Evolutionary conservation across 202 grass and related monocot species (phyloP).

Genomic region (Setaria italica): DNA sequence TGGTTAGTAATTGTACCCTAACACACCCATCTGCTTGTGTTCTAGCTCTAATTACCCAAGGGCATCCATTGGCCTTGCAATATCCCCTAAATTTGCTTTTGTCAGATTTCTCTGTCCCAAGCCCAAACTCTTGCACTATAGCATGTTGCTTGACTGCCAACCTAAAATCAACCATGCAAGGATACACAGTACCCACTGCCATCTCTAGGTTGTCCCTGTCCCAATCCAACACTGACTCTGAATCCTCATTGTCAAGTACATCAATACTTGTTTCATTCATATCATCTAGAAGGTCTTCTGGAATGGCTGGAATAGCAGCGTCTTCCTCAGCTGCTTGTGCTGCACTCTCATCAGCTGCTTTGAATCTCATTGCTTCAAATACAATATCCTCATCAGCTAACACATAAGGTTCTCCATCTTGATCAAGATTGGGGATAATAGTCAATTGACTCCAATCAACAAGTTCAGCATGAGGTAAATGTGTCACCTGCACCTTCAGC

Average conservation of each 20-base stretch:
- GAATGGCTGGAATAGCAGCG: too few relatives aligned
- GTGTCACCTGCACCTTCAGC: not conserved
- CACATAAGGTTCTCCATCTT: not conserved
- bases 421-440: not conserved
- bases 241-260: not conserved
- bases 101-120: not conserved
- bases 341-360: not conserved
- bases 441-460: not conserved
- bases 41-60: not conserved
- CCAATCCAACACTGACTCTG: not conserved
- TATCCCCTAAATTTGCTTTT: not conserved
- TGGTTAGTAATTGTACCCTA: not conserved
- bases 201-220: not conserved
- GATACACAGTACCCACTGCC: not conserved
- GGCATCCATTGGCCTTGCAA: not conserved
- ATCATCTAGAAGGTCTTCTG: not conserved
- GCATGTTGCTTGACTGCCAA: not conserved
- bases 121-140: not conserved
- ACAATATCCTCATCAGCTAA: not conserved
- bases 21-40: not conserved
- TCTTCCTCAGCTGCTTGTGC: too few relatives aligned
- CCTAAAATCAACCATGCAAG: not conserved
- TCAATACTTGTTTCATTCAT: not conserved
- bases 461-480: not conserved
- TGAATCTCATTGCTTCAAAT: not conserved